These are phyloP conservation scores for Stachybotrys echinatus DNA, from an alignment of 2,329 filamentous ascomycete genomes.

Conservation along the genomic window DNA sequence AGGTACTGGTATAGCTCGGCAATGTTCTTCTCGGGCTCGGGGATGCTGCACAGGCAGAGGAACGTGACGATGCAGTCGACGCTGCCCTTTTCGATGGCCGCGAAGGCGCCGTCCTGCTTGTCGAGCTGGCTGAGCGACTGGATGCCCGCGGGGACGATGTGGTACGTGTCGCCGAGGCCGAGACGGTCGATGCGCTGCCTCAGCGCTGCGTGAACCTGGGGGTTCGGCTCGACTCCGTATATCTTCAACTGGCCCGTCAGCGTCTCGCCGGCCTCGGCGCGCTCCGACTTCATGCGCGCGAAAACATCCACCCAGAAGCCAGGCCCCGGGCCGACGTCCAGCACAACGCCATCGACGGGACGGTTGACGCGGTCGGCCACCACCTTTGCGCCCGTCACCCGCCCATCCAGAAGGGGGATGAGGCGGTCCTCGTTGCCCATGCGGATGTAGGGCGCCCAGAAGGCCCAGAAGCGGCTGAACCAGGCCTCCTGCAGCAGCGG, in stretches of 20 bases:
- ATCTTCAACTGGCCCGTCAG: conserved; percentile 22
- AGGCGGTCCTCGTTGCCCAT: conserved; percentile 35
- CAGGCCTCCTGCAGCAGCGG: conserved; percentile 40
- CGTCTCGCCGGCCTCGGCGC: neutral
- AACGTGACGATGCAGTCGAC: conserved; percentile 57
- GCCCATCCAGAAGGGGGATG: conserved; percentile 49
- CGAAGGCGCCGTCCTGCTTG: conserved; percentile 33
- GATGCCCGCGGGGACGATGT: conserved; percentile 58
- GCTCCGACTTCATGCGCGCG: conserved; percentile 16
- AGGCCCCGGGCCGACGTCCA: conserved; percentile 58
- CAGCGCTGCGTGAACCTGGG: conserved; percentile 43
- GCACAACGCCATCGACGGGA: conserved; percentile 43
- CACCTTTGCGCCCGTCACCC: conserved; percentile 30
- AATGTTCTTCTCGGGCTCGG: conserved; percentile 51
- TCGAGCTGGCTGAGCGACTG: conserved; percentile 42
- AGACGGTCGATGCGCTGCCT: conserved; percentile 40
- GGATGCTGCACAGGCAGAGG: conserved; percentile 59
- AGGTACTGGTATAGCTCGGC: conserved; percentile 50
- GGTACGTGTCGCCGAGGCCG: conserved; percentile 52
- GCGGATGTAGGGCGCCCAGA: conserved; percentile 45
- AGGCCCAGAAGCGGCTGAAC: conserved; percentile 59
- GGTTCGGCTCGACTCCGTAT: conserved; percentile 62
- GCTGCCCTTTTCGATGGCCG: conserved; percentile 39
- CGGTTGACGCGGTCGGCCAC: conserved; percentile 24
- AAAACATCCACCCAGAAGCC: conserved; percentile 58